Conservation (phyloP, 176 grass and related monocot genomes). For the Eragrostis curvula region DNA sequence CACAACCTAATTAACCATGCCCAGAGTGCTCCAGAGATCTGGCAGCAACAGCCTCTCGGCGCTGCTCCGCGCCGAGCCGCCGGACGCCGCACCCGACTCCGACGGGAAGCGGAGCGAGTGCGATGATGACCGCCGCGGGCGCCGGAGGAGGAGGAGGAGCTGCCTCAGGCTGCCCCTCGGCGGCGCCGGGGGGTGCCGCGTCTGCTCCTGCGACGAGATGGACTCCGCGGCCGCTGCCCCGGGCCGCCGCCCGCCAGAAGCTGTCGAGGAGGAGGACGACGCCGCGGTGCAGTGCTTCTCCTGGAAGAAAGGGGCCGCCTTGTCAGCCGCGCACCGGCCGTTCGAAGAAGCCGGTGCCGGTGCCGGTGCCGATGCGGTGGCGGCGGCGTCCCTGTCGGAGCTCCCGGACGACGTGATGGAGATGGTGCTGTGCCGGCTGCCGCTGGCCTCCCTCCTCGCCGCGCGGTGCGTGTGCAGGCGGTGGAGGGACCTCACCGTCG, state of each 20-base stretch:
- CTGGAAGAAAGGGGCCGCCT: slow-evolving; percentile 40
- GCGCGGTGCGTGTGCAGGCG: slow-evolving; percentile 82
- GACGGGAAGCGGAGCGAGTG: slow-evolving; percentile 26
- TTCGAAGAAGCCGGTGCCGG: not conserved
- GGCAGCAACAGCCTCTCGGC: slow-evolving; percentile 64
- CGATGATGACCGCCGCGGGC: not conserved
- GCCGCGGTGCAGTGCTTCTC: slow-evolving; percentile 48
- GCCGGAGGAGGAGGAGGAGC: not conserved
- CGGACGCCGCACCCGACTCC: not conserved
- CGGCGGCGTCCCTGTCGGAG: slow-evolving; percentile 18
- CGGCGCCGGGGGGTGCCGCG: slow-evolving; percentile 67
- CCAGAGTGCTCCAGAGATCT: slow-evolving; percentile 51
- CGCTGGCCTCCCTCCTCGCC: slow-evolving; percentile 67
- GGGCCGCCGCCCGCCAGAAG: slow-evolving; percentile 3
- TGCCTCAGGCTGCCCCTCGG: slow-evolving; percentile 65
- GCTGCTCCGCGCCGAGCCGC: slow-evolving; percentile 48
- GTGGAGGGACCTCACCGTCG: slow-evolving; percentile 75
- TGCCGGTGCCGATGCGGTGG: not conserved
- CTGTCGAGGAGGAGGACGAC: slow-evolving; percentile 16
- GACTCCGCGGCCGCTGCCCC: slow-evolving; percentile 37
- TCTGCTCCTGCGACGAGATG: slow-evolving; percentile 76
- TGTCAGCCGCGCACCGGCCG: not conserved
- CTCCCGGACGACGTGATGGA: slow-evolving; percentile 87
- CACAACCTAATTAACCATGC: slow-evolving; percentile 33
- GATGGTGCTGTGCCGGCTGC: slow-evolving; percentile 77